Evolutionary conservation across 805 yeast species (phyloP), one percentile per base, ranked within the genome.

Genomic region (Alloascoidea africana): DNA sequence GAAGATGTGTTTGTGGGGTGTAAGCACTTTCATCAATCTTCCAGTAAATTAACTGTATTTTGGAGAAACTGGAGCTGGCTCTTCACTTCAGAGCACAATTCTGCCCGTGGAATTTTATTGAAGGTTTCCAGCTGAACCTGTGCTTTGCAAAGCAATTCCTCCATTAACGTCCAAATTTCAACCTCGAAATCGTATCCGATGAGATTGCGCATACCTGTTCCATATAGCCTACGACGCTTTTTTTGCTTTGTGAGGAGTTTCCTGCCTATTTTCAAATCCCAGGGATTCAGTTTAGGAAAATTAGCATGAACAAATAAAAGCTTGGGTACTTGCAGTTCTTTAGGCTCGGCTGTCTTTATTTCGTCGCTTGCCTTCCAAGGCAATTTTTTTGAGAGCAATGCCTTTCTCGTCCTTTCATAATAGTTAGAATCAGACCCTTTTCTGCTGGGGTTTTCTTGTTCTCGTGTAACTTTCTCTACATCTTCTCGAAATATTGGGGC

Each of bases 221-320:
- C 80, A 43, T 72, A 75, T 6, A 75, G 48, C 42, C 82, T 53
- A 4, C 63, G 52, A 42, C 81, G 56, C 6, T 65, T 56, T 2
- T 67, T 69, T 5, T 58, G 57, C 19, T 55, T 59, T 34, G 59
- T 56, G 36, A 63, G 53, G 1, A 68, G 59, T 37, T 63, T 60
- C 2, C 60, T 62, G 3, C 58, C 59, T 13, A 47, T 41, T 41
- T 59, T 65, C 43, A 76, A 58, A 13, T 56, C 55, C 62, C 76
- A 68, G 2, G 84, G 83, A 47, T 77, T 72, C 41, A 76, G 54
- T 51, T 77, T 77, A 4, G 83, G 83, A 56, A 64, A 68, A 50
- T 77, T 76, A 27, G 81, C 72, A 50, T 77, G 85, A 37, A 76
- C 66, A 46, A 77, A 76, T 41, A 74, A 46, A 14, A 58, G 49